Evolutionary conservation across 169 alveolate genomes (phyloP).

Genomic region (Amoebophrya sp.): DNA sequence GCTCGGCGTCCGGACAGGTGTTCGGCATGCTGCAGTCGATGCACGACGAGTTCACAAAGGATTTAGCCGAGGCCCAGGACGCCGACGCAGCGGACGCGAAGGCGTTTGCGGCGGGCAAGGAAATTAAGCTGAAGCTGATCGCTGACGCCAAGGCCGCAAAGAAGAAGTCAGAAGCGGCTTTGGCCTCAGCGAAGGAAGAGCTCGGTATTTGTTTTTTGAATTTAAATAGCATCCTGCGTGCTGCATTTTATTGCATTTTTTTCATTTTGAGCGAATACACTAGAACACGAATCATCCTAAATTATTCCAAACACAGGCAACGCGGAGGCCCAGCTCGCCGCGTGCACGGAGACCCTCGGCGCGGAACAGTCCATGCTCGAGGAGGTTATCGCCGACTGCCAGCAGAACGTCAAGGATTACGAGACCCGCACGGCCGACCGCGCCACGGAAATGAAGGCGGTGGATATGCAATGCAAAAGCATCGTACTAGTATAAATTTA

Average conservation of each 20-base stretch:
- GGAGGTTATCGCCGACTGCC: neutral
- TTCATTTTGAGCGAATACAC: no score
- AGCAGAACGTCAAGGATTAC: constrained; percentile 2
- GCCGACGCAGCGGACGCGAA: constrained; percentile 1
- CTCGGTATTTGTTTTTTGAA: neutral
- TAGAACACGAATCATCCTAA: no score
- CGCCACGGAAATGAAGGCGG: neutral
- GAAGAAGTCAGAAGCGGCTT: neutral
- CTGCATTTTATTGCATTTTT: no score
- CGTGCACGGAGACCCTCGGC: constrained; percentile 9
- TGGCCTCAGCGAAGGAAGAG: neutral
- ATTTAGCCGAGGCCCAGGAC: constrained; percentile 7
- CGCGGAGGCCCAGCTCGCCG: constrained; percentile 27
- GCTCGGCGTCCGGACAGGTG: neutral
- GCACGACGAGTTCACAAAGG: constrained; percentile 6
- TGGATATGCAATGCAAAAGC: no score
- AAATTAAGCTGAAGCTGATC: neutral
- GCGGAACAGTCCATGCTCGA: neutral
- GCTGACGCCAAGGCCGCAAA: neutral
- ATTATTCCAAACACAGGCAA: neutral
- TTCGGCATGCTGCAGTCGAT: constrained; percentile 1
- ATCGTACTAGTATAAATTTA: no score
- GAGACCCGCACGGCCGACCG: neutral
- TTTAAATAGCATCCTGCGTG: no score
- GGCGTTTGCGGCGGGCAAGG: neutral